phyloP scores from a whole-genome alignment of 352 stramenopile species.

The Globisporangium carolinianum region DNA sequence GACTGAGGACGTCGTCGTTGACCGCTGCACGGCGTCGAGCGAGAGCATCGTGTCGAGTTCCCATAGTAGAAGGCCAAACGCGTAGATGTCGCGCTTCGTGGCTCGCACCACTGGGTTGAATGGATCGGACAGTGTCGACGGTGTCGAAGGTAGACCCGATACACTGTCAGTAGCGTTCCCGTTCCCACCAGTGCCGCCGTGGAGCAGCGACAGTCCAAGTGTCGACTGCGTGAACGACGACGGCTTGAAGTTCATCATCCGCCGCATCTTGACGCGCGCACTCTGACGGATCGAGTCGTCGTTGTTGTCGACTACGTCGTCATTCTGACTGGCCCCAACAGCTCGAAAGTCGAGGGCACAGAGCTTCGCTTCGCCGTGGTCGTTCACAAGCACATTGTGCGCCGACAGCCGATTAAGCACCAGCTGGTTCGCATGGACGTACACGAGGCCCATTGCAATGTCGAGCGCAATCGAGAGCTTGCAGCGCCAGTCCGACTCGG shows the following conservation, averaged over 20 bases:
- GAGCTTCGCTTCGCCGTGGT: slow-evolving; percentile 72
- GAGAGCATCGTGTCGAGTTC: slow-evolving; percentile 72
- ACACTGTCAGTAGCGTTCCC: background rate
- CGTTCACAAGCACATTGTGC: slow-evolving; percentile 65
- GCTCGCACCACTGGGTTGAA: background rate
- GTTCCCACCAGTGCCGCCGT: slow-evolving; percentile 1
- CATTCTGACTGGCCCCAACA: slow-evolving; percentile 13
- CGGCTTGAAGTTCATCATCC: slow-evolving; percentile 22
- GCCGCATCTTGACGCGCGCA: slow-evolving; percentile 21
- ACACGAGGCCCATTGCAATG: slow-evolving; percentile 73
- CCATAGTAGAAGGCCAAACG: slow-evolving; percentile 67
- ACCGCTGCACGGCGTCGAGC: slow-evolving; percentile 42
- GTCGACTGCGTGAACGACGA: slow-evolving; percentile 27
- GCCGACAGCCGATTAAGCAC: slow-evolving; percentile 54
- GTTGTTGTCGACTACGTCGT: slow-evolving; percentile 10
- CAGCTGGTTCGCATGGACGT: slow-evolving; percentile 57
- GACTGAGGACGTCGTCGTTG: slow-evolving; percentile 11
- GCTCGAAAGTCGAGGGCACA: slow-evolving; percentile 46
- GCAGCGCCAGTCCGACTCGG: slow-evolving; percentile 48
- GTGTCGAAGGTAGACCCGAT: background rate
- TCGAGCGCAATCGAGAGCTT: slow-evolving; percentile 77
- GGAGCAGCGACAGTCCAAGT: slow-evolving; percentile 7
- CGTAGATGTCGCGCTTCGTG: slow-evolving; percentile 46
- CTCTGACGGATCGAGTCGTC: slow-evolving; percentile 44
- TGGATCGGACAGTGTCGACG: too few relatives aligned